Base-by-base conservation (phyloP, 2,329 filamentous ascomycete genomes). In the Epichloe gansuensis region DNA sequence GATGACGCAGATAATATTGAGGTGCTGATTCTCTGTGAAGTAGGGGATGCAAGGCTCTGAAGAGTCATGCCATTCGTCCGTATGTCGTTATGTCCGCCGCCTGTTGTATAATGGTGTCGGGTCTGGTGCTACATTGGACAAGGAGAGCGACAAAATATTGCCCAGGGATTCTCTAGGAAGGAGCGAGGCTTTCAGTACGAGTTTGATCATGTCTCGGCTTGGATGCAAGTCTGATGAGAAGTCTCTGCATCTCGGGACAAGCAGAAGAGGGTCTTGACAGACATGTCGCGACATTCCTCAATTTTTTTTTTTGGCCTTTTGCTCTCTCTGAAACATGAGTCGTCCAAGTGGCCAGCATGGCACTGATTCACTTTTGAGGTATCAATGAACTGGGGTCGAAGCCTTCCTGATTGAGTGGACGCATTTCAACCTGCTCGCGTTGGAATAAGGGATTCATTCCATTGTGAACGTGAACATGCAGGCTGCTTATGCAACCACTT, bases 401-500 rank as follows among this genome's bases (percentile, higher is more conserved):
- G 28, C 9, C 28, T 3, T 31, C 4, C 8, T 31, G 8, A 31
- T 42, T 42, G 17, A 46, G 44, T 21, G 44, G 28, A 46, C 15
- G 28, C 44, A 17, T 46, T 13, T 35, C 28, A 31, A 31, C 8
- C 28, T 31, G 28, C 28, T 31, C 28, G 11, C 28, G 28, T 31
- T 31, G 3, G 28, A 31, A 21, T 21, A 21, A 21, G 17, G 17
- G 17, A 21, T 21, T 21, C 17, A 21, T 21, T 21, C 17, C 17
- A 21, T 21, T 21, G 17, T 21, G 17, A 21, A 21, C 17, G 17
- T 21, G 17, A 31, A 31, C 44, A 46, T 31, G 25, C n/a, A 15
- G 28, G 44, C 44, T 31, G n/a, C 44, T 46, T 46, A 46, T 51
- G 49, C 42, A 51, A 31, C 28, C 49, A 51, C 49, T 51, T 45